Percentiles rank a stretch among this genome's conserved stretches.
phyloP scores from a whole-genome alignment of 2,329 filamentous ascomycete species.

The Bipolaris gigantea region DNA sequence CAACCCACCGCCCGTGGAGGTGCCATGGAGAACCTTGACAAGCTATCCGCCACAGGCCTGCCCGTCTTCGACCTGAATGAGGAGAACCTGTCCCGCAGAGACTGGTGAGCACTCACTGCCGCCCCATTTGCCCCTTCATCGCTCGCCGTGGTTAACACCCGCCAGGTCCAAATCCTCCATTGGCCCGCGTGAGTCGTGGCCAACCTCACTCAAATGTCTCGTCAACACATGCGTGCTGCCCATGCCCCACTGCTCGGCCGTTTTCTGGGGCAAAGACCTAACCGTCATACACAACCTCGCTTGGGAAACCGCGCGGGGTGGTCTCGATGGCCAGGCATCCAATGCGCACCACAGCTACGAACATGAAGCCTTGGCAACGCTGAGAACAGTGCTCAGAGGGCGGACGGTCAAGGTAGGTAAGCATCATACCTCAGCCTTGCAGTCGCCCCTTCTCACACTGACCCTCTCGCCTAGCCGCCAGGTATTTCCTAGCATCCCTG shows the following conservation, averaged over 20 bases:
- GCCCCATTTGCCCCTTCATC: background rate
- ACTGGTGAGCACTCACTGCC: constrained; percentile 27
- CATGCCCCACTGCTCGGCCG: constrained; percentile 47
- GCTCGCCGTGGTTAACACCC: background rate
- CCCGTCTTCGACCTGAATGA: constrained; percentile 37
- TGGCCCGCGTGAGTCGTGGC: constrained; percentile 43
- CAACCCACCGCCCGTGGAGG: constrained; percentile 1
- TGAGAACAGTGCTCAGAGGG: constrained; percentile 41
- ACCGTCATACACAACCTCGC: constrained; percentile 47
- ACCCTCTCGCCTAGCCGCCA: constrained; percentile 22
- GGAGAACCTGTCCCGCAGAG: constrained; percentile 31
- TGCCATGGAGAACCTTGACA: constrained; percentile 33
- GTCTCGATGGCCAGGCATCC: constrained; percentile 41
- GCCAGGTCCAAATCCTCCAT: constrained; percentile 36
- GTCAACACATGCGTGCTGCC: constrained; percentile 44
- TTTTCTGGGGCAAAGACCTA: constrained; percentile 49
- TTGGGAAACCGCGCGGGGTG: constrained; percentile 44
- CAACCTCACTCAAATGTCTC: constrained; percentile 34
- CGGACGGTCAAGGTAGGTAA: constrained; percentile 46
- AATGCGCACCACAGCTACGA: constrained; percentile 37
- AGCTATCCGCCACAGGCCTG: constrained; percentile 34
- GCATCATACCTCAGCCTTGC: constrained; percentile 15
- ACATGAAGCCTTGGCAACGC: constrained; percentile 38
- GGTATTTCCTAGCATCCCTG: constrained; percentile 29
- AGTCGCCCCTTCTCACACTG: constrained; percentile 2